Evolutionary conservation across 805 yeast genomes (phyloP).

Genomic region (Starmerella powellii): DNA sequence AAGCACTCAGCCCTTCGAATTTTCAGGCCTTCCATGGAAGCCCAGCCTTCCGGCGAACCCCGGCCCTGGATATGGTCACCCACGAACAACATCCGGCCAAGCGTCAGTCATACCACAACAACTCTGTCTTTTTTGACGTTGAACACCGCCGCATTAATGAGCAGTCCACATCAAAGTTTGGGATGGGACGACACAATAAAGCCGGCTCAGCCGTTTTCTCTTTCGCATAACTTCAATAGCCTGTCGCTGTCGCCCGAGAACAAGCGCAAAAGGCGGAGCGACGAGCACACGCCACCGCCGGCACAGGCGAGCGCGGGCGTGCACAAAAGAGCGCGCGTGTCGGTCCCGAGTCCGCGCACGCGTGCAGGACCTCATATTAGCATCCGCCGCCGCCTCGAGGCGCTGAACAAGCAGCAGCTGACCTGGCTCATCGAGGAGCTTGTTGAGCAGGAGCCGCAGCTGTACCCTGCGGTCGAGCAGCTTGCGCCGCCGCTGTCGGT

Average conservation of each 20-base stretch:
- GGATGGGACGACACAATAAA: constrained; percentile 26
- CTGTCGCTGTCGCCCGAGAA: constrained; percentile 20
- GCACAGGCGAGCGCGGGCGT: constrained; percentile 1
- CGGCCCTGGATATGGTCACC: too few relatives aligned
- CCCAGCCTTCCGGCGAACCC: too few relatives aligned
- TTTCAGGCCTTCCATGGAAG: too few relatives aligned
- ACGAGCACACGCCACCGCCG: constrained; percentile 12
- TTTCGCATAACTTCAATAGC: constrained; percentile 7
- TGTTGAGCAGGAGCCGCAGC: constrained; percentile 50
- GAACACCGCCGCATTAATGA: constrained; percentile 2
- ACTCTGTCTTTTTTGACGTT: too few relatives aligned
- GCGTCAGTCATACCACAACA: too few relatives aligned
- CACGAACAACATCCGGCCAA: too few relatives aligned
- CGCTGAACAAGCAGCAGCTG: constrained; percentile 47
- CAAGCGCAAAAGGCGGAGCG: constrained; percentile 21
- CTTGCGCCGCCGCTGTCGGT: constrained; percentile 50
- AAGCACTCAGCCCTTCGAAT: too few relatives aligned
- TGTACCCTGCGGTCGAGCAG: constrained; percentile 38
- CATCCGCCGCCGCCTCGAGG: constrained; percentile 51
- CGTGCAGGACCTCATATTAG: constrained; percentile 36
- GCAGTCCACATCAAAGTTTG: constrained; percentile 8
- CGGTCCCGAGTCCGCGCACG: constrained; percentile 1
- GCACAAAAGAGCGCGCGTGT: constrained; percentile 13
- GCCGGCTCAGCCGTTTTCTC: constrained; percentile 11
- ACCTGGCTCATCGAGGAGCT: constrained; percentile 42